Evolutionary conservation across 176 grass and related monocot species (phyloP).

Genomic region (Triticum turgidum): DNA sequence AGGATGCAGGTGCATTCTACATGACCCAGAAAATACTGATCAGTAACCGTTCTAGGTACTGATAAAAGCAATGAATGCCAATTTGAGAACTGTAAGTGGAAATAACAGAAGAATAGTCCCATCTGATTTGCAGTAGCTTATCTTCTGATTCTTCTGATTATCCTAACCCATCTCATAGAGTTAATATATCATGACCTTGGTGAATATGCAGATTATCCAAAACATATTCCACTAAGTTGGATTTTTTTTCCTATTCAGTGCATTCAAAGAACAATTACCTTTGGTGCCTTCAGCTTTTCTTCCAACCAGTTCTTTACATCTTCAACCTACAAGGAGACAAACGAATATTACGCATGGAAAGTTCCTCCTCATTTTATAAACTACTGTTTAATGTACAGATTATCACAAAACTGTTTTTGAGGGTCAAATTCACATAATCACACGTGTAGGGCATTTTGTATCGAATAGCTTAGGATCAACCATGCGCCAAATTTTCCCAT

Average conservation of each 20-base stretch:
- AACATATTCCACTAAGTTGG: slow-evolving; percentile 24
- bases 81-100: neutral
- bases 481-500: neutral
- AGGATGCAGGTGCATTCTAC: neutral
- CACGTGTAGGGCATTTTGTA: neutral
- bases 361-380: neutral
- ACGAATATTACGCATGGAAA: slow-evolving; percentile 10
- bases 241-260: neutral
- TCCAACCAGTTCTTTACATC: slow-evolving; percentile 93
- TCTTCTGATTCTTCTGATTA: neutral
- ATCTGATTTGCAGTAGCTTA: neutral
- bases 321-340: slow-evolving; percentile 63
- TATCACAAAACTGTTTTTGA: neutral
- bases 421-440: neutral
- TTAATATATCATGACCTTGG: neutral
- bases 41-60: neutral
- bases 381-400: neutral
- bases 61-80: neutral
- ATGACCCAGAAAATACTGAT: neutral
- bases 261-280: slow-evolving; percentile 55
- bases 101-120: neutral
- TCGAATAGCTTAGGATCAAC: neutral
- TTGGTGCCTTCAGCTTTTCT: slow-evolving; percentile 62
- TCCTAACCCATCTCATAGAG: neutral
- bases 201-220: slow-evolving; percentile 16